Evolutionary conservation across 345 rosid species (phyloP), one percentile per base, ranked within the genome.

Genomic region (Xanthoceras sorbifolium): DNA sequence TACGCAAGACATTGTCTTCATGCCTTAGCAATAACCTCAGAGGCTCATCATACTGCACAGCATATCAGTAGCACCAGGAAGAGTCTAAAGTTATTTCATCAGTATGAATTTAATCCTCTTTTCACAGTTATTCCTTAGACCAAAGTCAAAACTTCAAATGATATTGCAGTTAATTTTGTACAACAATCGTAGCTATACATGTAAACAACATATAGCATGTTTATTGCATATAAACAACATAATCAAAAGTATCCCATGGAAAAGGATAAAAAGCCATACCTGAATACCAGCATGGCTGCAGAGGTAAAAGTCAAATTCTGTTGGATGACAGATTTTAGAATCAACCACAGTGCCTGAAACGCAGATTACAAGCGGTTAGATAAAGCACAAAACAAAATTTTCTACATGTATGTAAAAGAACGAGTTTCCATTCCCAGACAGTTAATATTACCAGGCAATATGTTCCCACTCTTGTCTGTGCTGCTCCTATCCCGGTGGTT

Each of bases 261-360:
- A 50, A 50, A 17, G 6, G 55, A 50, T 50, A 50, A 50, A 57
- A 36, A 18, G 23, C 62, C 10, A 72, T 82, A 94, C 99, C 99
- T 94, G 99, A 80, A 96, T 90, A 34, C 99, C 98, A 36, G 99
- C 99, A 69, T 96, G 99, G 78, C 99, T 96, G 83, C 99, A 96
- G 36, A 96, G 97, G 80, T 96, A 96, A 76, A 96, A 96, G 74
- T 96, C 98, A 63, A 96, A 96, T 69, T 96, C 99, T 2, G 97
- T 87, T 22, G 99, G 98, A 90, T 96, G 99, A 69, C 99, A 96
- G 77, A 96, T 96, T 72, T 89, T 96, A 3, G 97, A 76, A 80
- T 96, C 99, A 25, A 96, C 97, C 62, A 96, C 99, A 0, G 99
- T 96, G 57, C 99, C 99, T 96, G 87, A 1, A 73, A 72, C 26